Conservation (phyloP, 1,284 basidiomycete genomes). For the Pterula multifida region DNA sequence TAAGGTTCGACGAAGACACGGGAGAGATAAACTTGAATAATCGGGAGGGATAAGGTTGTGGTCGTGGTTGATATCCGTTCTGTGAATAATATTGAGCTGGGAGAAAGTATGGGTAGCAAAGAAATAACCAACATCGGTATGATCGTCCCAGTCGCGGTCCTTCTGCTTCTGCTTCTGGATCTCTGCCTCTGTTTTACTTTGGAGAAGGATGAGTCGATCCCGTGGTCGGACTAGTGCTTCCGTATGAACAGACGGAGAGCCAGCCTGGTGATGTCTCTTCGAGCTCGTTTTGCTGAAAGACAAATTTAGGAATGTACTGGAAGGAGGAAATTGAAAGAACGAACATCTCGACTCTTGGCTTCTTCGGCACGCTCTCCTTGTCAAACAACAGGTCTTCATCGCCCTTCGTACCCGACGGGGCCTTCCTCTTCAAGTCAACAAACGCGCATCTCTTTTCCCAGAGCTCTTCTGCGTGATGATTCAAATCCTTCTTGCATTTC, state of each 20-base stretch:
- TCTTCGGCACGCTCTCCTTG: conserved; percentile 58
- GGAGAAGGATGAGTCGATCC: conserved; percentile 54
- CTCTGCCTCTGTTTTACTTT: conserved; percentile 56
- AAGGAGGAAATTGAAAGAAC: conserved; percentile 10
- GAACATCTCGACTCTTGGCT: conserved; percentile 34
- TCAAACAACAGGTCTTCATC: conserved; percentile 80
- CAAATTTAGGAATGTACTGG: conserved; percentile 17
- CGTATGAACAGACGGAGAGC: background rate
- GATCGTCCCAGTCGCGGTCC: conserved; percentile 81
- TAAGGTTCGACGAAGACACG: conserved; percentile 16
- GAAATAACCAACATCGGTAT: conserved; percentile 12
- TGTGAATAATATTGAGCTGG: conserved; percentile 16
- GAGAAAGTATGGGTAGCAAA: background rate
- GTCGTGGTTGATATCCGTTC: conserved; percentile 50
- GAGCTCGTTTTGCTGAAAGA: background rate
- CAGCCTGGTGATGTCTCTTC: background rate
- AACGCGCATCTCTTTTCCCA: conserved; percentile 75
- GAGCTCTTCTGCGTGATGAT: conserved; percentile 47
- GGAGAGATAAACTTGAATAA: conserved; percentile 27
- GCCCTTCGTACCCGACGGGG: conserved; percentile 54
- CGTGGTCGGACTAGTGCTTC: conserved; percentile 47
- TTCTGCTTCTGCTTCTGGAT: conserved; percentile 58
- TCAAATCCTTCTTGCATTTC: conserved; percentile 55
- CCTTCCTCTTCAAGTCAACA: conserved; percentile 64
- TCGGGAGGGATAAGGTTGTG: conserved; percentile 50